Base-by-base conservation (phyloP, 179 eudicot genomes). In the Spergularia azorica region DNA sequence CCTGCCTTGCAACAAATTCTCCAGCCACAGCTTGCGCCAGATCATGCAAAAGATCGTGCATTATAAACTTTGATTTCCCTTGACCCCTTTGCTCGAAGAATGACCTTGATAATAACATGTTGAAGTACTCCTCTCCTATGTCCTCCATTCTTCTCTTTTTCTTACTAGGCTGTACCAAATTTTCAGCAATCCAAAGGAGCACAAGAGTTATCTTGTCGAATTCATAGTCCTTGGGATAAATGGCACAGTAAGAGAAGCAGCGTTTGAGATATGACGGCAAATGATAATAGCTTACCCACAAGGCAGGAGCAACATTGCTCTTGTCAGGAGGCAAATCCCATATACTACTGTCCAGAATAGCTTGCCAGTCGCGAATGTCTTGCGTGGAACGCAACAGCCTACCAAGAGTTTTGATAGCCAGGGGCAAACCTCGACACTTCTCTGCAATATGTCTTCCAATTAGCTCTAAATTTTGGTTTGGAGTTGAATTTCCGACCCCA, bases 241-340 rank as follows among this genome's bases (percentile, higher is more conserved):
- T 26, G 11, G 86, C 79, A 55, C 82, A 83, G 61, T 83, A 77
- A 21, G 83, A 71, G 58, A 83, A 83, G 57, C 83, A 83, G 14
- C 21, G 67, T 66, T 80, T 80, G 14, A 83, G 59, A 56, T 70
- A 79, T 5, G 73, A 66, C 61, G 83, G 79, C 58, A 83, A 74
- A 51, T 77, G 39, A 62, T 54, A 26, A 54, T 79, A 83, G 72
- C 86, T 81, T 36, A 77, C 63, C 63, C 68, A 11, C 56, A 84
- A 38, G 26, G 77, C 81, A 38, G 79, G 81, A 48, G 72, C 65
- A 20, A 80, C 76, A 9, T 39, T 10, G 16, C 46, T 71, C 4
- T 46, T 58, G 3, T 32, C 51, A 0, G 4, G 5, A 39, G 50
- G 63, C 9, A 63, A 68, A 46, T 77, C 71, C 84, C 84, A 84